These are phyloP conservation scores for Pseudomonodictys pantanalensis DNA, from an alignment of 495 filamentous ascomycete genomes.

Conservation along the genomic window DNA sequence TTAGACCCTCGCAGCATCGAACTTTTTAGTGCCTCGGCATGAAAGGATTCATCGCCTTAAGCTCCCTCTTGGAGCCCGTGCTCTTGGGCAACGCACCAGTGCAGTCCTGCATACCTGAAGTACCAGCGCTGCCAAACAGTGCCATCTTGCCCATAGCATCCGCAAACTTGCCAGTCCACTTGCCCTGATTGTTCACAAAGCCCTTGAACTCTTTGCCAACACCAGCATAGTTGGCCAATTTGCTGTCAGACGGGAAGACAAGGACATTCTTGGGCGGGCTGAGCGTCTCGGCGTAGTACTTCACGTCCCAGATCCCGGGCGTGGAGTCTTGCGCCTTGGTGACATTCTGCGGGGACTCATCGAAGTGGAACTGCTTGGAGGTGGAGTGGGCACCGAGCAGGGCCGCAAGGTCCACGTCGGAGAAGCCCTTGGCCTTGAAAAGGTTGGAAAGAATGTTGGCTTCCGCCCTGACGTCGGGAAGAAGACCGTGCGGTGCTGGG, in stretches of 20 bases:
- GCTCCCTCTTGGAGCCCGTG: constrained; percentile 21
- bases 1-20: background rate
- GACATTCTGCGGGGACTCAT: background rate
- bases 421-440: constrained; percentile 37
- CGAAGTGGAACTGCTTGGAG: constrained; percentile 24
- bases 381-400: constrained; percentile 37
- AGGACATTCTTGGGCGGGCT: constrained; percentile 19
- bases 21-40: constrained; percentile 8
- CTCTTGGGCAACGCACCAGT: constrained; percentile 28
- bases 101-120: constrained; percentile 20
- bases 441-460: constrained; percentile 28
- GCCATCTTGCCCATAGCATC: constrained; percentile 28
- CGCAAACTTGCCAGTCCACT: constrained; percentile 34
- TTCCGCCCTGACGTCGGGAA: constrained; percentile 34
- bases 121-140: constrained; percentile 20
- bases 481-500: constrained; percentile 24
- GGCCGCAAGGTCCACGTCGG: constrained; percentile 35
- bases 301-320: constrained; percentile 39
- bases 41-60: constrained; percentile 18
- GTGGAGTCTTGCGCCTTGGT: constrained; percentile 34
- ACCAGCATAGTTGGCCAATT: constrained; percentile 6
- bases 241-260: constrained; percentile 26
- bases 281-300: constrained; percentile 34
- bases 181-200: constrained; percentile 39
- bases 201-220: constrained; percentile 37